Conservation (phyloP, 495 filamentous ascomycete genomes). For the Neurospora tetraspora region DNA sequence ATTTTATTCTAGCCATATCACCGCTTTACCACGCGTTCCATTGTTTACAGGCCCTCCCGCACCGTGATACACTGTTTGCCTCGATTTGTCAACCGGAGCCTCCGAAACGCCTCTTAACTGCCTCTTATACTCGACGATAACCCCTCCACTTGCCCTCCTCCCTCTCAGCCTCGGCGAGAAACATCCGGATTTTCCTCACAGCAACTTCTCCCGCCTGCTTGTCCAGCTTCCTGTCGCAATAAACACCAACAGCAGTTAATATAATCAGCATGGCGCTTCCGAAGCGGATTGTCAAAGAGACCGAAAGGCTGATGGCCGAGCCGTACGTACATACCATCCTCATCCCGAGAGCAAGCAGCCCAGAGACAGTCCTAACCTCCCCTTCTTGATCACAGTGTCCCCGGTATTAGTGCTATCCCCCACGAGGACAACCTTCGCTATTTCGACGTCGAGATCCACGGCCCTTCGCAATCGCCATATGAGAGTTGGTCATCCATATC, state of each 20-base stretch:
- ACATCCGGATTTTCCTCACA: neutral
- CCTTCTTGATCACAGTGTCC: slow-evolving; percentile 50
- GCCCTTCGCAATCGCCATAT: slow-evolving; percentile 88
- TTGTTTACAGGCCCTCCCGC: neutral
- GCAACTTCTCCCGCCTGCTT: neutral
- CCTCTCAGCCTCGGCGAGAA: neutral
- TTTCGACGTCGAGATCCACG: slow-evolving; percentile 94
- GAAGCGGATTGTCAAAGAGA: slow-evolving; percentile 97
- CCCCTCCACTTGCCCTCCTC: neutral
- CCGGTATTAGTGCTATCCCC: slow-evolving; percentile 93
- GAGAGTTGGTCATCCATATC: slow-evolving; percentile 51
- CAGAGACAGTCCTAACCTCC: slow-evolving; percentile 10
- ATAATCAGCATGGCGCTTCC: slow-evolving; percentile 57
- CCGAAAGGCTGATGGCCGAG: slow-evolving; percentile 91
- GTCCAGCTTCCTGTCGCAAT: neutral
- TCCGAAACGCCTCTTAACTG: neutral
- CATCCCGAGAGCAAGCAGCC: neutral
- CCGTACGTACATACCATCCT: slow-evolving; percentile 52
- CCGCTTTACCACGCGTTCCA: neutral
- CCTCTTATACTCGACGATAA: neutral
- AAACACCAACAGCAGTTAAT: neutral
- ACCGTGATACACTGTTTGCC: neutral
- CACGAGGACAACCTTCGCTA: slow-evolving; percentile 97
- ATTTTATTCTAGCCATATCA: neutral
- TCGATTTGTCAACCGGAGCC: neutral